Evolutionary conservation across 116 monocot genomes (phyloP), one percentile per base, ranked within the genome.

Genomic region (Posidonia oceanica): DNA sequence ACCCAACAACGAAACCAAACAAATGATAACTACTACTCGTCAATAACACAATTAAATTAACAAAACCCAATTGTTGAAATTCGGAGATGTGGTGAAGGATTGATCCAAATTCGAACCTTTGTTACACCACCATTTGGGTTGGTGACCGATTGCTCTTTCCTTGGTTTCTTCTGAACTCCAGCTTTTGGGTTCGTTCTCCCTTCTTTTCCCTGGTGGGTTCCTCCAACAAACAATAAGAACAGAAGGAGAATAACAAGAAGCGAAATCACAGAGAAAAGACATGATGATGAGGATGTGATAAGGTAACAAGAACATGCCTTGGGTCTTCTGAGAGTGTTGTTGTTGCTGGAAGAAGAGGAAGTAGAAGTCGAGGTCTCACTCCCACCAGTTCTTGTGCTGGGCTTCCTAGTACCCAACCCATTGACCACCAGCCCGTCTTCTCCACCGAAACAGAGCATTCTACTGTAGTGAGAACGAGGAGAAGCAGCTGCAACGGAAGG

Each of bases 391-490:
- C 48, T 48, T 48, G 6, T 13, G 67, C 21, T 67, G 20, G 67
- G 52, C 17, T 39, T 69, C 39, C 36, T 16, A 16, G 8, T 23
- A 16, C 48, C 12, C 48, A 70, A n/a, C 70, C 55, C 70, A 41
- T 42, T 65, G 36, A 61, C 64, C 17, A 65, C 8, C 23, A 20
- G 8, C 6, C 23, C 48, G 2, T 53, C 70, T 40, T 70, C 58
- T 36, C 58, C 59, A 4, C 70, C 41, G 56, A 59, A 70, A n/a
- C 57, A 70, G 11, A 70, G 56, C 70, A 70, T 59, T 59, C 39
- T 70, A 42, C 7, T 41, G 41, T 10, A 40, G 52, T 29, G 14
- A 52, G 4, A 52, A 52, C 14, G 14, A 53, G 36, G 14, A 4
- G 38, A 22, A 58, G 58, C 36, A 12, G 11, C 4, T 57, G 57